Evolutionary conservation across 2,329 filamentous ascomycete species (phyloP).

Genomic region (Verticillium albo-atrum): DNA sequence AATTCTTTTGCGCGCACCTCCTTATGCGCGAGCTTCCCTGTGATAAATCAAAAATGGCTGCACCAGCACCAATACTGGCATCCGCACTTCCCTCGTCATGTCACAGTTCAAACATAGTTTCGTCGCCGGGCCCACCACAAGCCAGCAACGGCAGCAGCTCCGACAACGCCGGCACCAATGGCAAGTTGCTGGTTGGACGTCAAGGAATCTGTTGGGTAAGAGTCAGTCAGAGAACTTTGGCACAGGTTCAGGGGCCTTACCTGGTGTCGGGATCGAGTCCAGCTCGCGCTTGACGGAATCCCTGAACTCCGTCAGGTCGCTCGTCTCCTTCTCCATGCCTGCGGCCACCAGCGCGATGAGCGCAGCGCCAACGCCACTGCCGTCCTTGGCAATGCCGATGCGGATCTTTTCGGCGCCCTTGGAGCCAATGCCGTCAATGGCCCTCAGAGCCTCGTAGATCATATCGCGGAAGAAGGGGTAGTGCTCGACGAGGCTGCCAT

Average conservation of each 20-base stretch:
- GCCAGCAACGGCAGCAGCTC: conserved; percentile 25
- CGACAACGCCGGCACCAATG: conserved; percentile 22
- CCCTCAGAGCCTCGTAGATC: conserved; percentile 75
- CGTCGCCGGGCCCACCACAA: conserved; percentile 11
- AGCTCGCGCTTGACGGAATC: conserved; percentile 31
- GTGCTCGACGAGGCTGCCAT: conserved; percentile 91
- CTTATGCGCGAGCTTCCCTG: neutral
- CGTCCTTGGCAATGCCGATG: conserved; percentile 96
- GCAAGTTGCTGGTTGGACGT: neutral
- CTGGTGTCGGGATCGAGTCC: conserved; percentile 19
- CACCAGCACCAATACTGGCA: neutral
- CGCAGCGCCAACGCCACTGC: conserved; percentile 83
- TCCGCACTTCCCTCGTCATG: neutral
- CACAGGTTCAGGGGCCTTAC: neutral
- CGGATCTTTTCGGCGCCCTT: conserved; percentile 79
- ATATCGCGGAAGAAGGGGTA: conserved; percentile 90
- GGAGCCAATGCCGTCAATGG: conserved; percentile 71
- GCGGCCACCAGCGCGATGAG: conserved; percentile 89
- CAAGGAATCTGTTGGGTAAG: neutral
- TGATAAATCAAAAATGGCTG: neutral
- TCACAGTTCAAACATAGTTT: neutral
- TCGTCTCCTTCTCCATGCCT: conserved; percentile 49
- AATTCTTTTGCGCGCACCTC: neutral
- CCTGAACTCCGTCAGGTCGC: conserved; percentile 37
- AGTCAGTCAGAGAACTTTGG: neutral